Evolutionary conservation across 2,329 filamentous ascomycete genomes (phyloP).

Genomic region (Neodidymelliopsis sp.): DNA sequence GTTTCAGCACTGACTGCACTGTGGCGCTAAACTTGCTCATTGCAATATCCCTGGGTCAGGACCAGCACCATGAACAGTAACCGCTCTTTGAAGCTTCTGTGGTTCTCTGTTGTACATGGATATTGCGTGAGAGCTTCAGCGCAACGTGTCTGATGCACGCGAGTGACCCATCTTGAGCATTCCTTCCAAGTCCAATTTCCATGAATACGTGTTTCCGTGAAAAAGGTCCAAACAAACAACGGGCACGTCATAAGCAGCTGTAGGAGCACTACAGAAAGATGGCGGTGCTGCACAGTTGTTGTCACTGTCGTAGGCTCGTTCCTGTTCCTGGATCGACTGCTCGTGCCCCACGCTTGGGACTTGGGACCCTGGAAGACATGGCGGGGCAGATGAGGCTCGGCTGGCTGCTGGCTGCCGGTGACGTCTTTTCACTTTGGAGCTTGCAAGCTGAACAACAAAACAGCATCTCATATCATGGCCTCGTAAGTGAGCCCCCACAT

Average conservation of each 20-base stretch:
- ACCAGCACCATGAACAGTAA: conserved; percentile 4
- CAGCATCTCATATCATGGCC: conserved; percentile 28
- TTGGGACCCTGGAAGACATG: conserved; percentile 3
- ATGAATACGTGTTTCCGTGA: too few species aligned
- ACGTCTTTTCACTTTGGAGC: conserved; percentile 32
- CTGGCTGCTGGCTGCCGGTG: conserved; percentile 26
- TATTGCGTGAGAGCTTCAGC: background rate
- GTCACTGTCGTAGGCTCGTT: conserved; percentile 1
- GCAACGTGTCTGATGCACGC: background rate
- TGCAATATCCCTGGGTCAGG: conserved; percentile 11
- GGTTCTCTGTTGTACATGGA: background rate
- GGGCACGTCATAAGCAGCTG: background rate
- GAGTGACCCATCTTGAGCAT: background rate
- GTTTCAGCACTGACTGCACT: conserved; percentile 30
- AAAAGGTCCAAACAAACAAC: background rate
- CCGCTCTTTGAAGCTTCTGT: conserved; percentile 11
- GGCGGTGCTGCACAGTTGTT: background rate
- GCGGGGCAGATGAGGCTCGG: conserved; percentile 13
- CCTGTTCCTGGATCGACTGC: conserved; percentile 11
- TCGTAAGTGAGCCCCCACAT: conserved; percentile 29
- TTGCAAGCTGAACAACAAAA: conserved; percentile 25
- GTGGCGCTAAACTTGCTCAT: conserved; percentile 49
- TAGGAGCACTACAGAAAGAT: background rate
- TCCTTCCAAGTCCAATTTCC: too few species aligned
- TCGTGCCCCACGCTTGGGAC: conserved; percentile 11